Evolutionary conservation across 257 asterid genomes (phyloP).

Genomic region (Nicotiana noctiflora): DNA sequence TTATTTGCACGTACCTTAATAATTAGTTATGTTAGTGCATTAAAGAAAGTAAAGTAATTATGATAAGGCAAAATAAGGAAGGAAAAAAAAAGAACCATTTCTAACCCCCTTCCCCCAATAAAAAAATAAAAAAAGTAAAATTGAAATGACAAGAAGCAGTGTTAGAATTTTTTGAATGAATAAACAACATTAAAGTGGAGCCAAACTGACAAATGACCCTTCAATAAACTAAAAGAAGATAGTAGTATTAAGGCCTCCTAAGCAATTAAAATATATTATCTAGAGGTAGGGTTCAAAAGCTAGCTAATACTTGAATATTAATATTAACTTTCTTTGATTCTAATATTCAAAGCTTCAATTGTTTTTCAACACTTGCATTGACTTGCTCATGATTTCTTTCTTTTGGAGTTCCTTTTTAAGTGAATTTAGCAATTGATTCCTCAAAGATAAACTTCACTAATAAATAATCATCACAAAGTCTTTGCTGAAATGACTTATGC

Average conservation of each 20-base stretch:
- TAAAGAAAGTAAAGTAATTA: not conserved
- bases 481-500: conserved; percentile 24
- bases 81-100: not conserved
- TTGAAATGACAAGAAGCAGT: not conserved
- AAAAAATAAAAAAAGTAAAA: not conserved
- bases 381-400: conserved; percentile 35
- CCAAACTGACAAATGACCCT: conserved; percentile 43
- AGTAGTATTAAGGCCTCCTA: conserved; percentile 18
- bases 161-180: conserved; percentile 2
- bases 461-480: conserved; percentile 13
- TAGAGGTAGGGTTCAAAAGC: conserved; percentile 19
- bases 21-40: not conserved
- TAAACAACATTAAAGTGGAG: conserved; percentile 32
- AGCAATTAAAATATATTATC: conserved; percentile 24
- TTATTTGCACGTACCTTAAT: not conserved
- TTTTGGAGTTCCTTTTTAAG: conserved; percentile 4
- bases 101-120: not conserved
- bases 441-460: conserved; percentile 25
- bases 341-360: not conserved
- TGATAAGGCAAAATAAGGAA: not conserved
- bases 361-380: conserved; percentile 25
- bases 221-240: conserved; percentile 24
- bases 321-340: conserved; percentile 8
- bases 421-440: conserved; percentile 31
- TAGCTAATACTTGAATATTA: not conserved